Base-by-base conservation (phyloP, 805 yeast genomes). In the Teunomyces panamensis region DNA sequence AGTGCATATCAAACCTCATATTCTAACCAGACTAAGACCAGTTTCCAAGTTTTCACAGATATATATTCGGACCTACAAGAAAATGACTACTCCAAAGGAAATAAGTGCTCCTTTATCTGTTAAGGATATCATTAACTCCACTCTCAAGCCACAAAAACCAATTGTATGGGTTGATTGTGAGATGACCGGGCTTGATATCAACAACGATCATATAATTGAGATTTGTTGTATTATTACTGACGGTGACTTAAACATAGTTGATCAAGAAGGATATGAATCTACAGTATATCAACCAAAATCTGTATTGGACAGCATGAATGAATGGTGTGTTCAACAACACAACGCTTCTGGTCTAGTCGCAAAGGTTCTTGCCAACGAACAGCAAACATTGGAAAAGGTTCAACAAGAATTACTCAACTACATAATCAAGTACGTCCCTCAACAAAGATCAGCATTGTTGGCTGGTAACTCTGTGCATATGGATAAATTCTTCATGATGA, bases 111-210 rank as follows among this genome's bases (percentile, higher is more conserved):
- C 41, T 11, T 37, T 37, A n/a, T 37, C 41, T 26, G 41, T 37
- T 8, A 37, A 37, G 14, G 41, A 37, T 10, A 37, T 37, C 9
- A 26, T 37, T n/a, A 37, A 37, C 41, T 37, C 41, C 29, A 37
- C 41, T 29, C 24, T 37, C 9, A 37, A 37, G 27, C 41, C 41
- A 28, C 46, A 49, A 49, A 62, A 64, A 46, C 76, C 76, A 1
- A 73, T 92, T 14, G 95, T 94, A 3, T 94, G 99, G 99, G 77
- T 94, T 13, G 99, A 94, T 68, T 94, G 98, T 67, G 99, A 94
- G 64, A 94, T 94, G 99, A 94, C 99, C 0, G 99, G 99, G 0
- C 70, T 94, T 34, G 86, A 92, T 56, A 82, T 84, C n/a, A 65
- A 69, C 42, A 55, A 59, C 32, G 98, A 94, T 63, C 81, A 79